Conservation (phyloP, 768 basidiomycete species). For the Suillus luteus region DNA sequence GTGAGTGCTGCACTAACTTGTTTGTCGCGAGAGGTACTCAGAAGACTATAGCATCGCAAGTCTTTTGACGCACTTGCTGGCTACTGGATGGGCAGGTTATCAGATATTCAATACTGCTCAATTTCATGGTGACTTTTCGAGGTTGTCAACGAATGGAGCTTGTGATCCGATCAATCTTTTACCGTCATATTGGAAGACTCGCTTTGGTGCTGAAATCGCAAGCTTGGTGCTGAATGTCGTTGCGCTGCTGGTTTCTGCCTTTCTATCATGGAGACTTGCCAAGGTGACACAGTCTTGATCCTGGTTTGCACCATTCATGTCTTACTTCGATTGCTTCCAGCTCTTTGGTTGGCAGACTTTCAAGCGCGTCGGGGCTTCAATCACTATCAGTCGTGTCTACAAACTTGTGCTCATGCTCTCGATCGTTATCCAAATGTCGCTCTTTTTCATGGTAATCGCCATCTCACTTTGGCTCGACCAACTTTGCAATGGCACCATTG, state of each 20-base stretch:
- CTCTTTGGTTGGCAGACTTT: constrained; percentile 86
- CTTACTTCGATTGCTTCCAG: constrained; percentile 33
- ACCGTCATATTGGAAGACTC: constrained; percentile 63
- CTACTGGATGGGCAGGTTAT: constrained; percentile 71
- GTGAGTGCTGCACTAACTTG: constrained; percentile 21
- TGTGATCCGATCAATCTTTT: constrained; percentile 59
- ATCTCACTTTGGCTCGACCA: constrained; percentile 80
- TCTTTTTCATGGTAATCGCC: constrained; percentile 75
- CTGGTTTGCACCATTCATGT: constrained; percentile 1
- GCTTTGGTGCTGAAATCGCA: constrained; percentile 62
- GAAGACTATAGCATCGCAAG: constrained; percentile 52
- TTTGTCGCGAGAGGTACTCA: not conserved
- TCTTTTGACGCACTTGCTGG: constrained; percentile 70
- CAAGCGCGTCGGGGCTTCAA: constrained; percentile 79
- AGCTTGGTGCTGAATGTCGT: constrained; percentile 63
- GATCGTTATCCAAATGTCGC: constrained; percentile 70
- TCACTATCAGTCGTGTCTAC: constrained; percentile 73
- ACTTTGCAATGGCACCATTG: constrained; percentile 66
- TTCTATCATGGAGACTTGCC: constrained; percentile 73
- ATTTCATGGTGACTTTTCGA: constrained; percentile 58
- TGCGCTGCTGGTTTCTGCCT: constrained; percentile 58
- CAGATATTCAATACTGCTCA: constrained; percentile 61
- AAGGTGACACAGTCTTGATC: constrained; percentile 48
- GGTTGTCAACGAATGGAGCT: constrained; percentile 62
- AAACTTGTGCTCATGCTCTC: constrained; percentile 70